These are phyloP conservation scores for Rhodocollybia butyracea DNA, from an alignment of 768 basidiomycete species.

Conservation along the genomic window DNA sequence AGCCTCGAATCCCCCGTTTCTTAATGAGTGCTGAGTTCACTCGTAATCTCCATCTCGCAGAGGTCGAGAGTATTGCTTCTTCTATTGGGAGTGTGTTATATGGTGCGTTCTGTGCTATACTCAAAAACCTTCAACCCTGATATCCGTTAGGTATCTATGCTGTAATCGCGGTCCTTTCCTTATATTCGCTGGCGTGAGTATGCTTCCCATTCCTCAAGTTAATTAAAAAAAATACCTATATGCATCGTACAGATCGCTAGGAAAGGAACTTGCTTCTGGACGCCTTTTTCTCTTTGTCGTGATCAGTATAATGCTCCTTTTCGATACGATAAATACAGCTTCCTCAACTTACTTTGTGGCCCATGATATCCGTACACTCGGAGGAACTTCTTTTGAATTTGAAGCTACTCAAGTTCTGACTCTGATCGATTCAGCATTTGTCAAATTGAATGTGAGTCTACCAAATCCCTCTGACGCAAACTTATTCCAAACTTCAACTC, in stretches of 20 bases:
- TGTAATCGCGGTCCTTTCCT: not conserved
- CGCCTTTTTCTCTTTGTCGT: not conserved
- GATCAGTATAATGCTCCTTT: not conserved
- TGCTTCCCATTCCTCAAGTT: too few relatives aligned
- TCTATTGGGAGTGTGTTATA: not conserved
- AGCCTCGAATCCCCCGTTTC: too few relatives aligned
- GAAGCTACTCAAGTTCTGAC: not conserved
- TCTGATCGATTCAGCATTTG: not conserved
- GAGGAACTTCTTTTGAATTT: too few relatives aligned
- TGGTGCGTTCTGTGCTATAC: not conserved
- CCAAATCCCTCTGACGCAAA: not conserved
- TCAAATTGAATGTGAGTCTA: not conserved
- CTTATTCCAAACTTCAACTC: not conserved
- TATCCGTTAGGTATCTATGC: not conserved
- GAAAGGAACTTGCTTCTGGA: not conserved
- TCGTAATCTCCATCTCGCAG: not conserved
- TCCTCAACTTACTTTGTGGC: not conserved
- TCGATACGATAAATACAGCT: not conserved
- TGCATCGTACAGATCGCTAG: not conserved
- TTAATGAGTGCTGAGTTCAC: too few relatives aligned
- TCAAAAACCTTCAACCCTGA: not conserved
- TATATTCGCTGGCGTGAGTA: not conserved
- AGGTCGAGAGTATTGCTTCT: not conserved
- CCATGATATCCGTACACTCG: not conserved
- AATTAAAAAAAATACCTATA: not conserved